Percentiles rank a stretch among this genome's conserved stretches.
phyloP scores from a whole-genome alignment of 169 alveolate species.

The Babesia bovis region DNA sequence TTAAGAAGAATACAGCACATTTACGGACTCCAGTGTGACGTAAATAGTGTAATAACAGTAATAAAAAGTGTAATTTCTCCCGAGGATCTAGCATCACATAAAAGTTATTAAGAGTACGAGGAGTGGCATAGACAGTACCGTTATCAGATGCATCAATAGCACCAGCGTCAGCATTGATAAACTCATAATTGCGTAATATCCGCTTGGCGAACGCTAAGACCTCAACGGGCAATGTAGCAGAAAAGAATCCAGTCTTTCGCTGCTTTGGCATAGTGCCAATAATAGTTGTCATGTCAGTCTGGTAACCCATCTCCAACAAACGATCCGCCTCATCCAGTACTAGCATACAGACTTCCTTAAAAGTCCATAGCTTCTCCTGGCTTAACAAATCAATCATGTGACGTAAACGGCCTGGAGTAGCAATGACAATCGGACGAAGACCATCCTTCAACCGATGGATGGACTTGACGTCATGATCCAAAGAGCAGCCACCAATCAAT shows the following conservation, averaged over 20 bases:
- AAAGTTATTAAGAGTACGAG: conserved; percentile 48
- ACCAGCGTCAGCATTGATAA: conserved; percentile 41
- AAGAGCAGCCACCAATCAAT: conserved; percentile 58
- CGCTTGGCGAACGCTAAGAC: conserved; percentile 31
- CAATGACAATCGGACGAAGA: conserved; percentile 29
- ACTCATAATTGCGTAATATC: conserved; percentile 31
- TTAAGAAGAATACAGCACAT: conserved; percentile 71
- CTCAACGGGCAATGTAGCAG: conserved; percentile 85
- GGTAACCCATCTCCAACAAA: conserved; percentile 88
- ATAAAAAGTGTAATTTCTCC: conserved; percentile 50
- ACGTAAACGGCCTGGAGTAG: conserved; percentile 65
- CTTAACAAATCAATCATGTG: conserved; percentile 52
- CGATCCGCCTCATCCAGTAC: conserved; percentile 94
- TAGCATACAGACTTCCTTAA: conserved; percentile 59
- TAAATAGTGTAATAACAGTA: conserved; percentile 29
- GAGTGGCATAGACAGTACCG: conserved; percentile 35
- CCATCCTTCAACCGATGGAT: conserved; percentile 11
- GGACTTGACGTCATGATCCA: conserved; percentile 44
- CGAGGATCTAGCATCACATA: conserved; percentile 39
- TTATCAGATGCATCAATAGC: neutral
- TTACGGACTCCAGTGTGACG: conserved; percentile 35
- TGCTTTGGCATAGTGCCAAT: conserved; percentile 88
- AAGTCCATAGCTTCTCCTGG: conserved; percentile 58
- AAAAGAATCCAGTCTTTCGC: conserved; percentile 92
- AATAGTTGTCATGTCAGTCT: conserved; percentile 80